Percentiles rank a stretch among this genome's conserved stretches.
Evolutionary conservation across 2,329 filamentous ascomycete genomes (phyloP).

Genomic region (Beauveria rudraprayagi): DNA sequence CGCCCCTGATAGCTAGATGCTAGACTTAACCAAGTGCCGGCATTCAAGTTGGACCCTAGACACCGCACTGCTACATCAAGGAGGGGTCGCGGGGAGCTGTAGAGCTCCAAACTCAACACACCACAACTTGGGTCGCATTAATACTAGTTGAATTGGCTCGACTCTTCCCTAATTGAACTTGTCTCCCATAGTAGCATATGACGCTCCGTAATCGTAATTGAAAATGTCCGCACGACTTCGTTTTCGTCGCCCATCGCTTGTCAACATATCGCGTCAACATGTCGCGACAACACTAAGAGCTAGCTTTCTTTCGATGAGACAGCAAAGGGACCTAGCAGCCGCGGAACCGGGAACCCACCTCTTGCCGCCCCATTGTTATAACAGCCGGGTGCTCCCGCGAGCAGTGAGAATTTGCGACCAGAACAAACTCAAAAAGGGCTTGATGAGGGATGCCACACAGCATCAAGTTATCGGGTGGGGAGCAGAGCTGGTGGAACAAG

Average conservation of each 20-base stretch:
- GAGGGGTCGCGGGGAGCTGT: no score
- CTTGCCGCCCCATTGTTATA: no score
- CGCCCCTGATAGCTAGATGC: not conserved
- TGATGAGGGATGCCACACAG: not conserved
- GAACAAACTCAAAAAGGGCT: not conserved
- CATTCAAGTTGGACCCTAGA: not conserved
- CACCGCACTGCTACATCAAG: not conserved
- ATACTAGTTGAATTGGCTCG: no score
- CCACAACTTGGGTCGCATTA: no score
- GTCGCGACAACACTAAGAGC: not conserved
- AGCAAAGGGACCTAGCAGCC: not conserved
- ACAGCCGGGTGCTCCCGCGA: not conserved
- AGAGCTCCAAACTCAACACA: no score
- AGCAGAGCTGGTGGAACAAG: not conserved
- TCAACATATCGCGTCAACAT: not conserved
- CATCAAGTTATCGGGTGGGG: not conserved
- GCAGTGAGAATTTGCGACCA: not conserved
- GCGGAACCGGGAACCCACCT: not conserved
- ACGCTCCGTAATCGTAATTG: not conserved
- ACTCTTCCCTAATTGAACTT: no score
- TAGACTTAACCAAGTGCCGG: not conserved
- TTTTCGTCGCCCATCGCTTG: not conserved
- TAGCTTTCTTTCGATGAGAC: not conserved
- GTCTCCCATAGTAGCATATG: not conserved
- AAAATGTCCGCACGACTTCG: not conserved